Percentiles rank a stretch among this genome's conserved stretches.
These are phyloP conservation scores for Beta vulgaris DNA, from an alignment of 148 eudicot genomes.

Conservation along the genomic window DNA sequence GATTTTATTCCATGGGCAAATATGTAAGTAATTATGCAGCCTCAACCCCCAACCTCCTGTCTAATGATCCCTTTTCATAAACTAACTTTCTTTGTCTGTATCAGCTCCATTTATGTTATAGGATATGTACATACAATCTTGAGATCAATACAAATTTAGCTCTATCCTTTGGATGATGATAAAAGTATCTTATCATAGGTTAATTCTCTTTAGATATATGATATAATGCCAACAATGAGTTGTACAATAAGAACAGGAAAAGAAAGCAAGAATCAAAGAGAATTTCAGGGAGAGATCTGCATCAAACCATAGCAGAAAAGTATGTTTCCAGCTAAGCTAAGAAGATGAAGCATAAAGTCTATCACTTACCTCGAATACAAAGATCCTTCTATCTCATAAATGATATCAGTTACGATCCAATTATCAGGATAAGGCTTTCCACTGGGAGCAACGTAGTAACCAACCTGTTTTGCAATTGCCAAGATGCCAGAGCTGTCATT, in stretches of 20 bases:
- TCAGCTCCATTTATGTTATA: no score
- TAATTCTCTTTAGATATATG: neutral
- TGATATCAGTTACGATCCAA: constrained; percentile 93
- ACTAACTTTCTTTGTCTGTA: no score
- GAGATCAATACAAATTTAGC: no score
- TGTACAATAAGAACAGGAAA: neutral
- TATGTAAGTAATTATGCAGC: no score
- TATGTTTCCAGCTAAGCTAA: constrained; percentile 3
- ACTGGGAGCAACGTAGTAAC: constrained; percentile 97
- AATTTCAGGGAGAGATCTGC: neutral
- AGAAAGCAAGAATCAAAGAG: neutral
- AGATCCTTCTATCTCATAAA: constrained; percentile 92
- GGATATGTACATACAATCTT: no score
- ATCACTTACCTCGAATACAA: constrained; percentile 69
- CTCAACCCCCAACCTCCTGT: no score
- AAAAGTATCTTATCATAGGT: no score
- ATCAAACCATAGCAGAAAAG: neutral
- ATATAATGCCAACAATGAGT: neutral
- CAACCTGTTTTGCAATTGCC: constrained; percentile 71
- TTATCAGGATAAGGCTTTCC: constrained; percentile 99
- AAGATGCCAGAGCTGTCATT: constrained; percentile 50
- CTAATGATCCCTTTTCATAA: no score
- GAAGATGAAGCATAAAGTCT: constrained; percentile 13
- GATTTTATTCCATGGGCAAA: no score
- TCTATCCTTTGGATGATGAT: no score